Conservation (phyloP, 306 rosid genomes). For the Quercus variabilis region DNA sequence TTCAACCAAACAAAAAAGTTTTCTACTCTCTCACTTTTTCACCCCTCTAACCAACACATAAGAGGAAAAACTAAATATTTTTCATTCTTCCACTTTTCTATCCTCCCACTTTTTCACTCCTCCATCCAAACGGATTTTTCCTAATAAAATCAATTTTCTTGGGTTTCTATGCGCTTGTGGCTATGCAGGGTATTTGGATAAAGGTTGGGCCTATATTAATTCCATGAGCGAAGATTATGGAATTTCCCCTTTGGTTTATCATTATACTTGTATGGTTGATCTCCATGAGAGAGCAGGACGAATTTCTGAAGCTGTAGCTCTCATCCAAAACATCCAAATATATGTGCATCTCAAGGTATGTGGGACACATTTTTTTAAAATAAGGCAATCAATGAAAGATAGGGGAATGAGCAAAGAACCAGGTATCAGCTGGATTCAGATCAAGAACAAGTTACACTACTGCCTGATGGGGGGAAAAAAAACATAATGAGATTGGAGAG, state of each 20-base stretch:
- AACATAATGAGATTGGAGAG: constrained; percentile 17
- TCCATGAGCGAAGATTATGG: constrained; percentile 28
- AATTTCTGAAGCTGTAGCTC: constrained; percentile 28
- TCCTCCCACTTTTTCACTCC: too few species aligned
- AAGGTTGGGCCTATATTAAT: constrained; percentile 27
- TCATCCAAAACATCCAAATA: constrained; percentile 21
- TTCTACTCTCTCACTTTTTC: too few species aligned
- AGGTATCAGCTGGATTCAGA: constrained; percentile 32
- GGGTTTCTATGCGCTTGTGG: constrained; percentile 36
- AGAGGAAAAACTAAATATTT: too few species aligned
- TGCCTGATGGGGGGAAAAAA: constrained; percentile 18
- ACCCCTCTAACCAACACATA: too few species aligned
- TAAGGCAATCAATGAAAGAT: constrained; percentile 16
- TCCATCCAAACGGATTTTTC: background rate
- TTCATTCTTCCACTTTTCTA: too few species aligned
- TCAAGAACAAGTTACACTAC: constrained; percentile 17
- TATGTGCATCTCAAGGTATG: constrained; percentile 23
- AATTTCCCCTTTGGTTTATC: constrained; percentile 26
- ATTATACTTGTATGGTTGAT: constrained; percentile 38
- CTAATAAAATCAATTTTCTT: constrained; percentile 21
- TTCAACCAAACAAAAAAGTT: too few species aligned
- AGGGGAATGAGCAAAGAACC: constrained; percentile 29
- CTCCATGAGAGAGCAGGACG: constrained; percentile 30
- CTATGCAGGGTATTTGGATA: constrained; percentile 26
- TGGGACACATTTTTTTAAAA: constrained; percentile 12